Percentiles rank a stretch among this genome's conserved stretches.
Conservation (phyloP, 2,329 filamentous ascomycete species). For the Lachnum nothofagi region DNA sequence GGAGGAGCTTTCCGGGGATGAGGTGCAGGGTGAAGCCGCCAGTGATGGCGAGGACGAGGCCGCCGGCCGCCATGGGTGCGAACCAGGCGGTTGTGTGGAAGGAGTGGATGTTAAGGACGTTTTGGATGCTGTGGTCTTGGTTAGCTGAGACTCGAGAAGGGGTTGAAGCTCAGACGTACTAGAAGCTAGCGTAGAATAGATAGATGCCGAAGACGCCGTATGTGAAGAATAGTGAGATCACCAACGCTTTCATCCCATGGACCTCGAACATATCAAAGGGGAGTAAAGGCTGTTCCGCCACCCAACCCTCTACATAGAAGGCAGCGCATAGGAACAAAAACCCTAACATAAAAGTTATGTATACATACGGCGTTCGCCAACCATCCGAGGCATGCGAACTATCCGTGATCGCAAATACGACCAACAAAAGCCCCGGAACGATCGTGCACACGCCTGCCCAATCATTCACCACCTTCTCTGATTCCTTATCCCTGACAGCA, state of each 20-base stretch:
- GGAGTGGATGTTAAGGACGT: conserved; percentile 44
- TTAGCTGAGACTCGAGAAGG: background rate
- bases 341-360: conserved; percentile 57
- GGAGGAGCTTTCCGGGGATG: conserved; percentile 45
- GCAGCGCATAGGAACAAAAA: conserved; percentile 52
- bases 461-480: conserved; percentile 62
- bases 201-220: conserved; percentile 65
- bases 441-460: conserved; percentile 57
- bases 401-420: conserved; percentile 69
- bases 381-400: conserved; percentile 60
- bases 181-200: conserved; percentile 61
- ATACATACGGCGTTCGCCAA: conserved; percentile 67
- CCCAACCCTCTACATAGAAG: conserved; percentile 68
- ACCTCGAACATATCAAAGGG: conserved; percentile 63
- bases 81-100: conserved; percentile 61
- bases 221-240: conserved; percentile 54
- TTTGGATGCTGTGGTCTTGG: background rate
- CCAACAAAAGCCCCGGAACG: conserved; percentile 58
- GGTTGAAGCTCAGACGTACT: background rate
- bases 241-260: conserved; percentile 61
- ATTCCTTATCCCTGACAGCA: conserved; percentile 35
- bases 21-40: conserved; percentile 49
- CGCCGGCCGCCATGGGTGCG: conserved; percentile 58
- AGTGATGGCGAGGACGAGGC: conserved; percentile 56
- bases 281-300: conserved; percentile 61